A percentile compares a stretch with the other conserved stretches of the same genome.
phyloP scores from a whole-genome alignment of 768 basidiomycete species.

The Trametes cubensis region DNA sequence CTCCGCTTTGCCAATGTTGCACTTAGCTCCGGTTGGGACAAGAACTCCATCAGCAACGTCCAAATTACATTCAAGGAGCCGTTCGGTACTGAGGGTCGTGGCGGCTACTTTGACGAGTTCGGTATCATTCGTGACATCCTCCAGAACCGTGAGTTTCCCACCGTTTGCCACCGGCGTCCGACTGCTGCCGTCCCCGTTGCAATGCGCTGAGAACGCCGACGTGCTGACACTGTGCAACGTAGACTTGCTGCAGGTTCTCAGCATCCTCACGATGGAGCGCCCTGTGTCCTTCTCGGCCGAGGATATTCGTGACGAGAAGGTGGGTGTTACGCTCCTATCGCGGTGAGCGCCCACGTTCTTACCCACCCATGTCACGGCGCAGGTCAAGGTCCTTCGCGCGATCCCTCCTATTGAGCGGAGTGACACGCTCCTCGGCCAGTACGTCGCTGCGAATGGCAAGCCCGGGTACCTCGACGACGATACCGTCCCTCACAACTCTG shows the following conservation, averaged over 20 bases:
- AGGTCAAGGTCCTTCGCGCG: slow-evolving; percentile 95
- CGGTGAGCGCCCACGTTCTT: slow-evolving; percentile 24
- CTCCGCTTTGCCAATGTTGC: slow-evolving; percentile 95
- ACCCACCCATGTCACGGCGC: slow-evolving; percentile 19
- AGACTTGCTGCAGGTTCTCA: slow-evolving; percentile 96
- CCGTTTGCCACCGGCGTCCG: background rate
- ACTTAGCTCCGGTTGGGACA: slow-evolving; percentile 89
- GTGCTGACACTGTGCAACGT: slow-evolving; percentile 7
- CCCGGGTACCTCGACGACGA: slow-evolving; percentile 99
- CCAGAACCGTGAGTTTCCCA: slow-evolving; percentile 85
- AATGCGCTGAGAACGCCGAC: background rate
- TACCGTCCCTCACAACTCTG: slow-evolving; percentile 89
- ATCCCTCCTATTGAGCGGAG: slow-evolving; percentile 79
- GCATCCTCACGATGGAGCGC: slow-evolving; percentile 95
- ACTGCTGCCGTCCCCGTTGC: background rate
- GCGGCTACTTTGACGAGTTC: slow-evolving; percentile 99
- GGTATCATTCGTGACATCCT: slow-evolving; percentile 97
- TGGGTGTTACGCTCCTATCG: slow-evolving; percentile 33
- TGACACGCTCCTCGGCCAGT: slow-evolving; percentile 93
- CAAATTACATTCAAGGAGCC: slow-evolving; percentile 99
- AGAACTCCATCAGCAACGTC: slow-evolving; percentile 93
- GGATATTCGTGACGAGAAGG: slow-evolving; percentile 99
- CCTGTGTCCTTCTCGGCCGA: slow-evolving; percentile 97
- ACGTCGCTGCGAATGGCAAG: slow-evolving; percentile 84
- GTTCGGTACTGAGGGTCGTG: slow-evolving; percentile 98